Evolutionary conservation across 768 basidiomycete genomes (phyloP).

Genomic region (Trichaptum fuscoviolaceum): DNA sequence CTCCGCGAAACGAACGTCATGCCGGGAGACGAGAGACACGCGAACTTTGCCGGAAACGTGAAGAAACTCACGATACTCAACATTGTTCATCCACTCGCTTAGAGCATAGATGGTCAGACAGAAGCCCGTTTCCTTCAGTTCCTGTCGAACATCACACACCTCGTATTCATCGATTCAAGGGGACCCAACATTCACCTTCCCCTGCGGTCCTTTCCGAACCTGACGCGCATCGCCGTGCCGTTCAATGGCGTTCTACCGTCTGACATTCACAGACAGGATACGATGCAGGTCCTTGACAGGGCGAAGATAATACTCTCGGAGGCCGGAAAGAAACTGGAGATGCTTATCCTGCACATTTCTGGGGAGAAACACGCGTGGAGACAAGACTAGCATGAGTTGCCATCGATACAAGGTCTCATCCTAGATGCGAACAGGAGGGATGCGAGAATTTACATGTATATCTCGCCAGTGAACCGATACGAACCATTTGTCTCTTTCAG

Average conservation of each 20-base stretch:
- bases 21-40: background rate
- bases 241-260: background rate
- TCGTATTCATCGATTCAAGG: background rate
- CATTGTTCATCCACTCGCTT: background rate
- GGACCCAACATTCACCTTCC: background rate
- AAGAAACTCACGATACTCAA: background rate
- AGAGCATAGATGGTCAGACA: background rate
- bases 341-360: background rate
- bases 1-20: background rate
- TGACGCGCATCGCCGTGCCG: background rate
- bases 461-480: background rate
- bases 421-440: background rate
- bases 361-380: background rate
- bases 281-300: background rate
- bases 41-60: background rate
- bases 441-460: background rate
- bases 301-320: background rate
- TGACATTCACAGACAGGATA: background rate
- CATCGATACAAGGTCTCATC: background rate
- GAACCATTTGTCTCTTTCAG: background rate
- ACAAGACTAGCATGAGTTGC: background rate
- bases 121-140: background rate
- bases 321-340: background rate
- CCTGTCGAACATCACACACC: background rate
- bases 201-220: background rate